These are phyloP conservation scores for Luffa aegyptiaca DNA, from an alignment of 306 rosid species.

Conservation along the genomic window DNA sequence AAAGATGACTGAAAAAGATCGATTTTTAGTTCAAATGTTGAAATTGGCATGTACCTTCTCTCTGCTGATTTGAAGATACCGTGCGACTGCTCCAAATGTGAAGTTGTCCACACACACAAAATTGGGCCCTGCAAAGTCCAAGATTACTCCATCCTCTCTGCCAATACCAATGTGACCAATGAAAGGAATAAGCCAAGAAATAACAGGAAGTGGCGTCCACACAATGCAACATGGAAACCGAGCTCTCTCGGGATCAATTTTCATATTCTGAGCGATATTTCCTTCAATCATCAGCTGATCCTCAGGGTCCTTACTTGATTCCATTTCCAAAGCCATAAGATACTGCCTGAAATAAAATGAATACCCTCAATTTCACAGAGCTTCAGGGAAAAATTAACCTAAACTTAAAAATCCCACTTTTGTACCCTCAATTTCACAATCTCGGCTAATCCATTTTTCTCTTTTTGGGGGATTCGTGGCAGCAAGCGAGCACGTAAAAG, in stretches of 20 bases:
- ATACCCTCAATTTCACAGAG: not conserved
- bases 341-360: conserved; percentile 6
- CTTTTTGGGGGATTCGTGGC: not conserved
- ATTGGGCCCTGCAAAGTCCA: conserved; percentile 98
- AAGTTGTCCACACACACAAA: conserved; percentile 76
- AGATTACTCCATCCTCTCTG: conserved; percentile 91
- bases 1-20: not conserved
- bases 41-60: conserved; percentile 43
- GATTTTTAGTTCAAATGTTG: not conserved
- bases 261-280: conserved; percentile 29
- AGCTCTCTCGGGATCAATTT: conserved; percentile 62
- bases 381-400: not conserved
- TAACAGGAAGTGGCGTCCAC: conserved; percentile 95
- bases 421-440: not conserved
- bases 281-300: conserved; percentile 33
- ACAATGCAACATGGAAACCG: conserved; percentile 90
- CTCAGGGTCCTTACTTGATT: conserved; percentile 41
- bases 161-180: conserved; percentile 93
- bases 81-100: conserved; percentile 74
- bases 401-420: not conserved
- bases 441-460: not conserved
- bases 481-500: not conserved
- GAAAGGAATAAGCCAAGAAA: conserved; percentile 89
- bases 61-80: conserved; percentile 58
- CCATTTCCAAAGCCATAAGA: conserved; percentile 38